Conservation (phyloP, 1,139 yeast genomes). For the Geotrichum histeridarum region DNA sequence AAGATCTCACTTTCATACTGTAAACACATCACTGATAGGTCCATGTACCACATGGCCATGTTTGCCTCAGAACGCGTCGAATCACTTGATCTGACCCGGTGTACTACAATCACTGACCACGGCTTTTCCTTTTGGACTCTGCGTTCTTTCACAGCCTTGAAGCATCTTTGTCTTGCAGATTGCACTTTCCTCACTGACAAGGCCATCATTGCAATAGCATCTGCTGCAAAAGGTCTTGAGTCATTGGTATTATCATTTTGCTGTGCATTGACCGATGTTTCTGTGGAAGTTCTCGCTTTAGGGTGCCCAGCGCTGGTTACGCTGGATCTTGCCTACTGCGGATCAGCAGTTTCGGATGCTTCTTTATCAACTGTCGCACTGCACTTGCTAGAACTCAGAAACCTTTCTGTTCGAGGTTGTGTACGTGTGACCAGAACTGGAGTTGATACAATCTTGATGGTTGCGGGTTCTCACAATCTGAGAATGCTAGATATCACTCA, state of each 20-base stretch:
- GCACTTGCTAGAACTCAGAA: slow-evolving; percentile 46
- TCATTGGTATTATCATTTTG: slow-evolving; percentile 63
- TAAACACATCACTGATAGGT: slow-evolving; percentile 63
- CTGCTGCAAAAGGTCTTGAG: slow-evolving; percentile 54
- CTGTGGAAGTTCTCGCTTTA: slow-evolving; percentile 59
- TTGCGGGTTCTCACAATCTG: slow-evolving; percentile 49
- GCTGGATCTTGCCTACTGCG: slow-evolving; percentile 66
- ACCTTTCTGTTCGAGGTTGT: slow-evolving; percentile 59
- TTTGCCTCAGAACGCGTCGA: slow-evolving; percentile 54
- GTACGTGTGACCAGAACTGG: slow-evolving; percentile 72
- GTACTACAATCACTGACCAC: slow-evolving; percentile 70
- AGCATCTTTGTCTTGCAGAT: slow-evolving; percentile 54
- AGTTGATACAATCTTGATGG: slow-evolving; percentile 54
- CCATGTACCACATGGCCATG: slow-evolving; percentile 59
- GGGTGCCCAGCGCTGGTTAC: slow-evolving; percentile 55
- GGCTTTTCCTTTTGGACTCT: slow-evolving; percentile 66
- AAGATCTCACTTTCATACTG: slow-evolving; percentile 61
- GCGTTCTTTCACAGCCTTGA: slow-evolving; percentile 50
- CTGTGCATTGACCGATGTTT: slow-evolving; percentile 64
- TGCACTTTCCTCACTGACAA: slow-evolving; percentile 69
- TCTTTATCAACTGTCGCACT: slow-evolving; percentile 60
- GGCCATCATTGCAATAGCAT: slow-evolving; percentile 57
- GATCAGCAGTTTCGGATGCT: slow-evolving; percentile 72
- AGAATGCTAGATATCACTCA: slow-evolving; percentile 58
- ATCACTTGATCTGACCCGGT: slow-evolving; percentile 59